Evolutionary conservation across 1,284 basidiomycete genomes (phyloP).

Genomic region (Sanghuangporus baumii): DNA sequence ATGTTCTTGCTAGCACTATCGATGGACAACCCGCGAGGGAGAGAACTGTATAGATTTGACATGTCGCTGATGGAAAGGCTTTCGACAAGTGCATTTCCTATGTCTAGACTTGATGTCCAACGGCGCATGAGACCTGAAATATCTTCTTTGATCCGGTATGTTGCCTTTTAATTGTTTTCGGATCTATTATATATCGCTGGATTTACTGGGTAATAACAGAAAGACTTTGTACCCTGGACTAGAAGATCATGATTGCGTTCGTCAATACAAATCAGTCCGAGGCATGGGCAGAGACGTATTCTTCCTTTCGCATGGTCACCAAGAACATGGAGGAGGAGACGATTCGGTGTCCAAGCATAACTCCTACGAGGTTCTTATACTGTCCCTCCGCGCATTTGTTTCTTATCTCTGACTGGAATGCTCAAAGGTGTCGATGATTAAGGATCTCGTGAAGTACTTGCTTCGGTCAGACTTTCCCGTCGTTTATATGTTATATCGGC

Average conservation of each 20-base stretch:
- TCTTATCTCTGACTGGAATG: background rate
- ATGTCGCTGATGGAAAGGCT: slow-evolving; percentile 44
- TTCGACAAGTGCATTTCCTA: slow-evolving; percentile 31
- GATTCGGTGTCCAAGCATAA: slow-evolving; percentile 63
- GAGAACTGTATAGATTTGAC: slow-evolving; percentile 37
- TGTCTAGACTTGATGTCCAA: slow-evolving; percentile 38
- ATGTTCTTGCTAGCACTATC: slow-evolving; percentile 29
- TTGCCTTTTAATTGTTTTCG: background rate
- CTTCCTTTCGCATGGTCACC: slow-evolving; percentile 51
- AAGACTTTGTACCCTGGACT: slow-evolving; percentile 54
- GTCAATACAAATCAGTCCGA: slow-evolving; percentile 43
- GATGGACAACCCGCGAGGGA: slow-evolving; percentile 33
- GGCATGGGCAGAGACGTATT: slow-evolving; percentile 55
- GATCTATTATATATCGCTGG: background rate
- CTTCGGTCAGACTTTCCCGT: slow-evolving; percentile 36
- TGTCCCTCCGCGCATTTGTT: background rate
- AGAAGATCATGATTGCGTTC: slow-evolving; percentile 49
- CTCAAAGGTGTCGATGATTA: slow-evolving; percentile 58
- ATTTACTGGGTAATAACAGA: slow-evolving; percentile 27
- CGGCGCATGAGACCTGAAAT: slow-evolving; percentile 41
- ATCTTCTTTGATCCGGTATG: slow-evolving; percentile 34
- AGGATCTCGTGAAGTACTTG: slow-evolving; percentile 64
- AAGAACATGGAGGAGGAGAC: slow-evolving; percentile 46
- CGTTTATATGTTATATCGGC: background rate
- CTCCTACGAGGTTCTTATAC: slow-evolving; percentile 48